phyloP scores from a whole-genome alignment of 202 grass and related monocot genomes.

The Cymbopogon flexuosus region DNA sequence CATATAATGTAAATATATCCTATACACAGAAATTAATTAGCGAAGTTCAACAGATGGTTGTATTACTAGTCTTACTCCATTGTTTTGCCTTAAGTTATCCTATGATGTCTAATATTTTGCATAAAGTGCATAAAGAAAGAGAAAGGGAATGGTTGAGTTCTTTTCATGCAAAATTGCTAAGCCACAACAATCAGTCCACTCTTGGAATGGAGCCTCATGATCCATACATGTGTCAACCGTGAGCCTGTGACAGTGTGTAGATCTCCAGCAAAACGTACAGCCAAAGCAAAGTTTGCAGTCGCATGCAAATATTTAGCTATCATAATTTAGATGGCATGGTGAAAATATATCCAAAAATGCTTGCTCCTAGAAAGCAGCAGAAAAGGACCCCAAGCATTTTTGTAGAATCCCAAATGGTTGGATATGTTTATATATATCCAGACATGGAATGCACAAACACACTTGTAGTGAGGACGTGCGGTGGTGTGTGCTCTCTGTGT shows the following conservation, averaged over 20 bases:
- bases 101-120: not conserved
- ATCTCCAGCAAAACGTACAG: not conserved
- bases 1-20: slow-evolving; percentile 7
- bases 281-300: not conserved
- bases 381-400: not conserved
- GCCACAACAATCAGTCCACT: not conserved
- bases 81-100: not conserved
- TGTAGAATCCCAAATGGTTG: not conserved
- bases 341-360: not conserved
- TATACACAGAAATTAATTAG: not conserved
- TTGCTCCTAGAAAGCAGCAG: not conserved
- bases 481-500: not conserved
- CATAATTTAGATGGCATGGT: not conserved
- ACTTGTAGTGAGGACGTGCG: too few relatives aligned
- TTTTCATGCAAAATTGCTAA: not conserved
- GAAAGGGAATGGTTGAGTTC: not conserved
- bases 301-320: not conserved
- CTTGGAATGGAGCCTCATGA: not conserved
- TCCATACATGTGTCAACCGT: not conserved
- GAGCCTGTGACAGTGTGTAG: not conserved
- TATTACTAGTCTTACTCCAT: not conserved
- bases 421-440: not conserved
- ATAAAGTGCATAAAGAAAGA: not conserved
- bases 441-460: not conserved
- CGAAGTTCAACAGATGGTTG: not conserved